These are phyloP conservation scores for Jatropha multifida DNA, from an alignment of 441 rosid genomes.

Conservation along the genomic window DNA sequence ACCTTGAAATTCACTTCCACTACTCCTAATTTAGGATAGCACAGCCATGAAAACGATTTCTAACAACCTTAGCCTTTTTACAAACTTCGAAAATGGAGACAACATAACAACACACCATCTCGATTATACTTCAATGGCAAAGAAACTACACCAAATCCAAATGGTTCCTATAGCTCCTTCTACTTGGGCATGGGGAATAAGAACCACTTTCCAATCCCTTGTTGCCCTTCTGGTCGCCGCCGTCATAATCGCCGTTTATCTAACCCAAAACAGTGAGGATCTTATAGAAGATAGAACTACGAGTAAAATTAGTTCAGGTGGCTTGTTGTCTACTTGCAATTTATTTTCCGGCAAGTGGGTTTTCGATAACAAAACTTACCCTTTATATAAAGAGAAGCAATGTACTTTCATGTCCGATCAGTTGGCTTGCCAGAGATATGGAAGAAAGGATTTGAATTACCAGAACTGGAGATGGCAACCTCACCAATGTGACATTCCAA, in stretches of 20 bases:
- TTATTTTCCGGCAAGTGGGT: slow-evolving; percentile 88
- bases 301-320: slow-evolving; percentile 17
- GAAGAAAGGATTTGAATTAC: slow-evolving; percentile 68
- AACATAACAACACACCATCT: slow-evolving; percentile 3
- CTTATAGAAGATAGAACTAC: slow-evolving; percentile 18
- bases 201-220: slow-evolving; percentile 60
- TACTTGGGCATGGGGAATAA: slow-evolving; percentile 35
- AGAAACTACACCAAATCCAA: slow-evolving; percentile 34
- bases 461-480: slow-evolving; percentile 98
- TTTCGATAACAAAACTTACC: slow-evolving; percentile 66
- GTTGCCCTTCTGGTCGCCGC: slow-evolving; percentile 60
- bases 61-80: slow-evolving; percentile 40
- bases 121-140: slow-evolving; percentile 33
- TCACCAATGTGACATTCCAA: slow-evolving; percentile 70
- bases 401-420: slow-evolving; percentile 95
- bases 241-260: slow-evolving; percentile 41
- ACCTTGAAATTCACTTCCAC: slow-evolving; percentile 27
- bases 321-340: slow-evolving; percentile 45
- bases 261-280: slow-evolving; percentile 34
- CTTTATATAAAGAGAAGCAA: slow-evolving; percentile 66
- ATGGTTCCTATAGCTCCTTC: slow-evolving; percentile 19
- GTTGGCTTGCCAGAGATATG: slow-evolving; percentile 89
- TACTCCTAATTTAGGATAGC: slow-evolving; percentile 26
- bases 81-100: slow-evolving; percentile 33
- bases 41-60: slow-evolving; percentile 25